Evolutionary conservation across 208 protist genomes (phyloP), one percentile per base, ranked within the genome.

Genomic region (Vickermania ingenoplastis): DNA sequence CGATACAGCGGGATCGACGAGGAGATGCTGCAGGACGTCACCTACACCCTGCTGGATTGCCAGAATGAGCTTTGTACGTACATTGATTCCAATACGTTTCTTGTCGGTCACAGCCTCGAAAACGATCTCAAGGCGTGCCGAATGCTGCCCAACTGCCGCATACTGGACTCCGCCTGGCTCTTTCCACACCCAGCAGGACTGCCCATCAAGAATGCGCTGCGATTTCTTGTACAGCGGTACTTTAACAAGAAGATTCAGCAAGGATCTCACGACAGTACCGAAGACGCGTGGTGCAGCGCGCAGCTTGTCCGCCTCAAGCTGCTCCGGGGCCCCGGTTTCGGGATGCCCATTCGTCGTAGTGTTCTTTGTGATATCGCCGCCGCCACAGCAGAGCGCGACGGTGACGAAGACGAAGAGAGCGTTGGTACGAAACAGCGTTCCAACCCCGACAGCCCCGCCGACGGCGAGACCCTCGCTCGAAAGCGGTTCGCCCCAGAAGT

Each of bases 41-140:
- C 67, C 11, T 86, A 73, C 3, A 89, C 73, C 2, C 67, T 96
- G 14, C 49, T 62, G 26, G 80, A 96, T 31, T 94, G 81, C 23
- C 92, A 95, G 53, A 36, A 24, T 2, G 63, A 73, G n/a, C 61
- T 97, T 28, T 63, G 73, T 49, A 41, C 28, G 27, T 55, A 81
- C 21, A 74, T 96, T 51, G 67, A 76, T 55, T 67, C 71, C 0
- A 65, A 91, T 2, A 94, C 90, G 0, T 95, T 96, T 61, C 59
- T 97, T 5, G 70, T 97, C 0, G 95, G 95, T 0, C 95, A 97
- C 70, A 91, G 79, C 60, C 67, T 97, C 0, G 89, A 97, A 58
- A 97, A 97, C 66, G 95, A 97, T 75, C 88, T 97, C 58, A 89
- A 83, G 56, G 86, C 85, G 22, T 86, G 93, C 41, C 68, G 79